These are phyloP conservation scores for Cantharellus anzutake DNA, from an alignment of 768 basidiomycete genomes.

Conservation along the genomic window DNA sequence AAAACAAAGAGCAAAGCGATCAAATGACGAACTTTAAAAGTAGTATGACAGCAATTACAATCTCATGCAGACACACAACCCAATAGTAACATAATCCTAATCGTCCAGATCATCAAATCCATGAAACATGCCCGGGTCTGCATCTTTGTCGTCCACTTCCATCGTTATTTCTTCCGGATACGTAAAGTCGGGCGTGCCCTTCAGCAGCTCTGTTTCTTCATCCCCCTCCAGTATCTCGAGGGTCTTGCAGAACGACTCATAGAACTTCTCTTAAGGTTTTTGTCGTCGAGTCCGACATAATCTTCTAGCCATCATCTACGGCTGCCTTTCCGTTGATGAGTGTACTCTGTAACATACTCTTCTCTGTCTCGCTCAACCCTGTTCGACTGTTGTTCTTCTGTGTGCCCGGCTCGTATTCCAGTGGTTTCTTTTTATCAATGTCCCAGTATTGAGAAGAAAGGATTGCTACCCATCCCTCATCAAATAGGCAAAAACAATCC, in stretches of 20 bases:
- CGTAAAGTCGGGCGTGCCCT: background rate
- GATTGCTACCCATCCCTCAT: background rate
- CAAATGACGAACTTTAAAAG: background rate
- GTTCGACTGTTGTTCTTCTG: background rate
- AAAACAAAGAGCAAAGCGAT: background rate
- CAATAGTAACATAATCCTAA: background rate
- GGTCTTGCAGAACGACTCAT: background rate
- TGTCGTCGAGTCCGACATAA: background rate
- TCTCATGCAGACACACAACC: background rate
- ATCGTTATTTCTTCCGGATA: background rate
- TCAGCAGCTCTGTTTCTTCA: background rate
- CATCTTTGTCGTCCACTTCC: background rate
- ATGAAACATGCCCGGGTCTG: background rate
- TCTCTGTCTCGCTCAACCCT: background rate
- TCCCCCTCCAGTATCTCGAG: background rate
- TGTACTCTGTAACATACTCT: background rate
- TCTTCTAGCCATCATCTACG: background rate
- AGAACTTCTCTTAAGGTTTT: background rate
- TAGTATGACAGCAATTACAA: background rate
- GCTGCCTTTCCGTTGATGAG: background rate
- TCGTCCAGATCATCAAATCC: background rate
- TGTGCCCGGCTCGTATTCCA: background rate
- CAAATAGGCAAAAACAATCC: background rate
- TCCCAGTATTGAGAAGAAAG: background rate
- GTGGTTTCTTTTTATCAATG: background rate